Evolutionary conservation across 2,329 filamentous ascomycete genomes (phyloP).

Genomic region (Leptosphaerulina australis): DNA sequence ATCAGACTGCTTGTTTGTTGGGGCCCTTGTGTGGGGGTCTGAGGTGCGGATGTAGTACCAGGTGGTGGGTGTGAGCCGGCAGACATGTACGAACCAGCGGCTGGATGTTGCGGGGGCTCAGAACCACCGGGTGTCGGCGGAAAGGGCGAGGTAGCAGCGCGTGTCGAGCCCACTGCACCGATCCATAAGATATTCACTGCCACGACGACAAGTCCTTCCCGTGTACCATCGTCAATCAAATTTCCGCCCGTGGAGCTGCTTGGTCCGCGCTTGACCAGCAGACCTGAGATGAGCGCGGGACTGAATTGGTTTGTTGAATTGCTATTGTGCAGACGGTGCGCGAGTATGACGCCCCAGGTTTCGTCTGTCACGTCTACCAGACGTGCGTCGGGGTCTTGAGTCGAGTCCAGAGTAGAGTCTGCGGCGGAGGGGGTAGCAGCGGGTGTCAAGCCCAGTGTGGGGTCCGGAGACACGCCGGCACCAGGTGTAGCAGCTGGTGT

Average conservation of each 20-base stretch:
- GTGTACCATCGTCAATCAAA: conserved; percentile 7
- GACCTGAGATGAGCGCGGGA: conserved; percentile 50
- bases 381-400: conserved; percentile 66
- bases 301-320: conserved; percentile 44
- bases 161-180: conserved; percentile 48
- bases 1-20: conserved; percentile 39
- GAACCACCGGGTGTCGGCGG: conserved; percentile 37
- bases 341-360: conserved; percentile 74
- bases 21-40: conserved; percentile 10
- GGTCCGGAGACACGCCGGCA: conserved; percentile 44
- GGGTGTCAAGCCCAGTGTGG: conserved; percentile 60
- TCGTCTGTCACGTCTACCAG: conserved; percentile 76
- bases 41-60: not conserved
- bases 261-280: conserved; percentile 52
- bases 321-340: conserved; percentile 59
- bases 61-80: conserved; percentile 2
- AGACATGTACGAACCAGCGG: conserved; percentile 3
- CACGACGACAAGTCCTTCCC: conserved; percentile 41
- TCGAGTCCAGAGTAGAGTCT: conserved; percentile 52
- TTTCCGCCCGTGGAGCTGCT: conserved; percentile 11
- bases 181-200: conserved; percentile 56
- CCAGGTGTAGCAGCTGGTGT: conserved; percentile 33
- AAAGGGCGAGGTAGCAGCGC: conserved; percentile 39
- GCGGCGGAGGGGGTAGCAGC: conserved; percentile 67
- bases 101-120: conserved; percentile 15